A percentile compares a stretch with the other conserved stretches of the same genome.
Conservation (phyloP, 257 asterid species). For the Orobanche coerulescens region DNA sequence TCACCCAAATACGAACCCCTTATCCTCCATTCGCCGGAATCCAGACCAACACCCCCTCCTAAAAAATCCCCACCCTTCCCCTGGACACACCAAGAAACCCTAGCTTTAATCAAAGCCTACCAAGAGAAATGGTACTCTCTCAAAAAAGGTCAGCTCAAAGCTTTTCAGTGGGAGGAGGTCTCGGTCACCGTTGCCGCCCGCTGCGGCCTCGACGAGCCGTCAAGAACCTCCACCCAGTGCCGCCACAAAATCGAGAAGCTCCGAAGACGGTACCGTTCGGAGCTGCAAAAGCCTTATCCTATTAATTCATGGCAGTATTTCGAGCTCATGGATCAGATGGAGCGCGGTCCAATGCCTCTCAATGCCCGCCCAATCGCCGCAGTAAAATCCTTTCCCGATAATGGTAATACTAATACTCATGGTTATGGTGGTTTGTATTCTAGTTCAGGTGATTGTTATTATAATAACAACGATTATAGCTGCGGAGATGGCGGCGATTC, state of each 20-base stretch:
- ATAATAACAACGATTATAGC: conserved; percentile 8
- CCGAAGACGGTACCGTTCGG: conserved; percentile 78
- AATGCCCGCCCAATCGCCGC: conserved; percentile 47
- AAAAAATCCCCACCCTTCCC: conserved; percentile 63
- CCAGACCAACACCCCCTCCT: conserved; percentile 31
- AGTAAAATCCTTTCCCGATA: conserved; percentile 29
- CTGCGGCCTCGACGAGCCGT: conserved; percentile 66
- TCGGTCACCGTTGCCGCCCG: conserved; percentile 69
- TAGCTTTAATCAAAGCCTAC: conserved; percentile 75
- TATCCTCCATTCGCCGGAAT: conserved; percentile 11
- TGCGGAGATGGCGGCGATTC: conserved; percentile 28
- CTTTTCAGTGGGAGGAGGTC: conserved; percentile 84
- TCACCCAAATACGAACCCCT: conserved; percentile 18
- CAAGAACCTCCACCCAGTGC: conserved; percentile 84
- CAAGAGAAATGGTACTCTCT: conserved; percentile 89
- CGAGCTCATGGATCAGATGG: conserved; percentile 78
- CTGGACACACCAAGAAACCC: conserved; percentile 82
- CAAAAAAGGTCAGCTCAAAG: conserved; percentile 76
- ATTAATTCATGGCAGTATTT: conserved; percentile 68
- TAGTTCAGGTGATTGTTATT: conserved; percentile 18
- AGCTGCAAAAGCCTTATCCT: conserved; percentile 52
- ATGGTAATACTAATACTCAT: conserved; percentile 15
- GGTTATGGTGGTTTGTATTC: conserved; percentile 24
- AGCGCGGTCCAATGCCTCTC: conserved; percentile 73
- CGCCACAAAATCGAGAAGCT: conserved; percentile 96